These are phyloP conservation scores for Graphilbum sp. DNA, from an alignment of 2,329 filamentous ascomycete species.

Conservation along the genomic window DNA sequence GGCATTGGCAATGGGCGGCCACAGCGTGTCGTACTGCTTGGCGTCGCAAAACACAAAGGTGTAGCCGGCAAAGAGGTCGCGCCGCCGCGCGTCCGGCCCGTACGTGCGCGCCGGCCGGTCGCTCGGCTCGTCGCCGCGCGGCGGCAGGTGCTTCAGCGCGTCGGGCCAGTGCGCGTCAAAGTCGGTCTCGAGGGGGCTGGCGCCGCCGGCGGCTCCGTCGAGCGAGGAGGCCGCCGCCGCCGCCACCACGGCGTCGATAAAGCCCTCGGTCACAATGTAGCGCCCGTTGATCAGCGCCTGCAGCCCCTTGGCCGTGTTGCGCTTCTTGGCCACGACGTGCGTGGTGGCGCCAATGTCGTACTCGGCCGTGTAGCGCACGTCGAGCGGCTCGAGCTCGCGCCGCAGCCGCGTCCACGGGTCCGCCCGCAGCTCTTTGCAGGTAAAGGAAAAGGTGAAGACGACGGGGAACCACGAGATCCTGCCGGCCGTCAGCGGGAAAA, in stretches of 20 bases:
- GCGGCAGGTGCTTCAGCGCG: constrained; percentile 53
- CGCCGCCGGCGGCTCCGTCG: constrained; percentile 26
- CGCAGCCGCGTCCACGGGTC: constrained; percentile 47
- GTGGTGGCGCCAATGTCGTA: constrained; percentile 60
- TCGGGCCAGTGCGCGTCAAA: constrained; percentile 70
- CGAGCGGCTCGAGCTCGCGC: constrained; percentile 59
- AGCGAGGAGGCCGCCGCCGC: constrained; percentile 34
- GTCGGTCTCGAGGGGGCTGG: constrained; percentile 53
- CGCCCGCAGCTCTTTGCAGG: constrained; percentile 50
- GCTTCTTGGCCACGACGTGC: constrained; percentile 75
- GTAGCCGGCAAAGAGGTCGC: constrained; percentile 67
- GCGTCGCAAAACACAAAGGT: constrained; percentile 76
- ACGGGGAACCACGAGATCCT: constrained; percentile 68
- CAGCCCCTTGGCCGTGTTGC: constrained; percentile 76
- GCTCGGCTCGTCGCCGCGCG: constrained; percentile 58
- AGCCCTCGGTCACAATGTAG: constrained; percentile 59
- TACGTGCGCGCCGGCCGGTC: constrained; percentile 53
- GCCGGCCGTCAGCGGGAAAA: constrained; percentile 1
- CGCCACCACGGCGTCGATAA: constrained; percentile 53
- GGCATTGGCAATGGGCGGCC: constrained; percentile 59
- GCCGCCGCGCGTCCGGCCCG: constrained; percentile 47
- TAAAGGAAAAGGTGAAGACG: constrained; percentile 68
- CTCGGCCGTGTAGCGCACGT: constrained; percentile 67
- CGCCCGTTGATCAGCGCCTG: constrained; percentile 72
- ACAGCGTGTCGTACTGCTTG: constrained; percentile 58